Base-by-base conservation (phyloP, 805 yeast species). In the Candida jianshihensis region DNA sequence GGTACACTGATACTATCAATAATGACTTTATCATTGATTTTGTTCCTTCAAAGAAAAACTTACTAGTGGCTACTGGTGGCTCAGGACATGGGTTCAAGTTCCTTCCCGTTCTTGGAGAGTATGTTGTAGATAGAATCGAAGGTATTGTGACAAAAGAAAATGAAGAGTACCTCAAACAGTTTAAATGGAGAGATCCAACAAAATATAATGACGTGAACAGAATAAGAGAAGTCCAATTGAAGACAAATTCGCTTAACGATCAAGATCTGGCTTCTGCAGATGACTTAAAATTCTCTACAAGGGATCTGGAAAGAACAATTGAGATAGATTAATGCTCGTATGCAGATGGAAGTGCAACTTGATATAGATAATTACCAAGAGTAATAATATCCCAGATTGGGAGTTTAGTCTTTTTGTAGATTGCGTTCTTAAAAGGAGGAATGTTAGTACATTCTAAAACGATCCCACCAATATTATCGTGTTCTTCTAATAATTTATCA, bases 41-140 rank as follows among this genome's bases (percentile, higher is more conserved):
- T 26, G 48, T 40, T 28, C 61, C 64, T 18, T 42, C 36, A 8
- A 45, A 46, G 22, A 47, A 46, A 20, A 49, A 48, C 17, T 34
- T 60, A 24, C 33, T 60, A 6, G 42, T 59, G 11, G 61, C 54
- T n/a, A 53, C 61, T 18, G 63, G 64, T 32, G 64, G 61, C 4
- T 57, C 60, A 5, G 64, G 64, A 3, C 63, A 60, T 41, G 64
- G 55, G 1, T 59, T 60, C 37, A 60, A 59, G 39, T 54, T 59
- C 36, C 38, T 60, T n/a, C 64, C 65, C 6, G 51, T 55, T 3
- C 41, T 60, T 6, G 65, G 64, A 2, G 47, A 50, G 26, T 60
- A 47, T 31, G 46, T 56, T 5, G 57, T 57, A n/a, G 51, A 51
- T 38, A 53, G 53, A 26, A 32, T 67, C 15, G 63, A 64, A 39